Conservation (phyloP, 2,329 filamentous ascomycete species). For the Cadophora gregata region DNA sequence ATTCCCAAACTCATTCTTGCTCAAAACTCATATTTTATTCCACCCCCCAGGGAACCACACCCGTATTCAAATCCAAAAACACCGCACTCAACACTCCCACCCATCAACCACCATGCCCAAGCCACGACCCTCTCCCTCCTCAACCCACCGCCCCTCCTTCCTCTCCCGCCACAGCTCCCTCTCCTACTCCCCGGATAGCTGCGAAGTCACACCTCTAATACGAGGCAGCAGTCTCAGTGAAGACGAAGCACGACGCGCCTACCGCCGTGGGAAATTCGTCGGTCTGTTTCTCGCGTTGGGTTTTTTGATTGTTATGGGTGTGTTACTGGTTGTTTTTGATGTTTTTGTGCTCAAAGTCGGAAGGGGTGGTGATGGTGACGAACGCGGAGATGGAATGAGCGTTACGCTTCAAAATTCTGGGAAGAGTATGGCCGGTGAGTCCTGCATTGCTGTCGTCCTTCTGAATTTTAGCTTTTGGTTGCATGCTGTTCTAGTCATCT, state of each 20-base stretch:
- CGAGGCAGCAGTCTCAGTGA: not conserved
- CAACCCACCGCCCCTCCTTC: slow-evolving; percentile 1
- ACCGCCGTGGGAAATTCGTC: not conserved
- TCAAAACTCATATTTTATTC: no score
- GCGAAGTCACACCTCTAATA: not conserved
- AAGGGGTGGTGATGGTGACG: not conserved
- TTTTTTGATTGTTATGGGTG: not conserved
- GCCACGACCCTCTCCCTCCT: not conserved
- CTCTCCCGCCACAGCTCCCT: not conserved
- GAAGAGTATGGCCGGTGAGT: no score
- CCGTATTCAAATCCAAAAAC: not conserved
- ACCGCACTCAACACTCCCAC: not conserved
- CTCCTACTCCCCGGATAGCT: slow-evolving; percentile 10
- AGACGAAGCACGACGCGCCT: not conserved
- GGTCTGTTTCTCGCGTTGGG: not conserved
- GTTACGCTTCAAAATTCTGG: no score
- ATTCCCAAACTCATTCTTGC: no score
- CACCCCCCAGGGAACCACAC: not conserved
- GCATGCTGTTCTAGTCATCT: no score
- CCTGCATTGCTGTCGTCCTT: no score
- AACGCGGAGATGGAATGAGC: not conserved
- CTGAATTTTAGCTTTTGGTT: no score
- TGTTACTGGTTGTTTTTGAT: not conserved
- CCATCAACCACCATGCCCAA: slow-evolving; percentile 2
- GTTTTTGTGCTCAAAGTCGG: not conserved